Evolutionary conservation across 495 filamentous ascomycete genomes (phyloP).

Genomic region (Neurospora cerealis): DNA sequence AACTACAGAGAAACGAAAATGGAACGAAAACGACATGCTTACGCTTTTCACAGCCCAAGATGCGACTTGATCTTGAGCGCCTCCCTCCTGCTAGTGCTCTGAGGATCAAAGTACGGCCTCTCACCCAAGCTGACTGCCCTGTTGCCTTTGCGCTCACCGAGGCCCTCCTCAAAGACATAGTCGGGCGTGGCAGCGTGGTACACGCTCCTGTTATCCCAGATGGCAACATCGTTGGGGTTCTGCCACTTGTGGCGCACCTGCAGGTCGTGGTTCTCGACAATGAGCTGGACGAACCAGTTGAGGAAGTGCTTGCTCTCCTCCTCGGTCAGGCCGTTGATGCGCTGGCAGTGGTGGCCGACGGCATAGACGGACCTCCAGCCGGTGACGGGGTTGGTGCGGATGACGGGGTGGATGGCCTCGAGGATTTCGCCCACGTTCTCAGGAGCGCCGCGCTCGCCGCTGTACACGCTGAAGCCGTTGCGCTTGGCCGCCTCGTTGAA

Average conservation of each 20-base stretch:
- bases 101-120: slow-evolving; percentile 56
- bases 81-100: slow-evolving; percentile 49
- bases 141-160: slow-evolving; percentile 51
- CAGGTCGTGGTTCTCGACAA: slow-evolving; percentile 70
- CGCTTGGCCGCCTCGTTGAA: slow-evolving; percentile 15
- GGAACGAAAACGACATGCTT: not conserved
- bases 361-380: slow-evolving; percentile 69
- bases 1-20: not conserved
- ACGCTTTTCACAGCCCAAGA: not conserved
- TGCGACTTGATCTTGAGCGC: slow-evolving; percentile 24
- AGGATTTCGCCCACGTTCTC: slow-evolving; percentile 57
- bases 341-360: slow-evolving; percentile 50
- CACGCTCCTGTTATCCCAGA: slow-evolving; percentile 69
- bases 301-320: slow-evolving; percentile 55
- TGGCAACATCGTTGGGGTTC: slow-evolving; percentile 53
- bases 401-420: slow-evolving; percentile 55
- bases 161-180: slow-evolving; percentile 40
- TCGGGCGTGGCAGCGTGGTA: slow-evolving; percentile 67
- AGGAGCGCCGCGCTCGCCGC: slow-evolving; percentile 49
- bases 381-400: slow-evolving; percentile 76
- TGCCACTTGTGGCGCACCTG: slow-evolving; percentile 64
- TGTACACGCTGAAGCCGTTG: slow-evolving; percentile 5
- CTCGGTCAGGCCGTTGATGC: slow-evolving; percentile 58
- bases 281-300: slow-evolving; percentile 50
- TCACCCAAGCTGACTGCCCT: slow-evolving; percentile 59